Conservation (phyloP, 305 asterid species). For the Fraxinus velutina region DNA sequence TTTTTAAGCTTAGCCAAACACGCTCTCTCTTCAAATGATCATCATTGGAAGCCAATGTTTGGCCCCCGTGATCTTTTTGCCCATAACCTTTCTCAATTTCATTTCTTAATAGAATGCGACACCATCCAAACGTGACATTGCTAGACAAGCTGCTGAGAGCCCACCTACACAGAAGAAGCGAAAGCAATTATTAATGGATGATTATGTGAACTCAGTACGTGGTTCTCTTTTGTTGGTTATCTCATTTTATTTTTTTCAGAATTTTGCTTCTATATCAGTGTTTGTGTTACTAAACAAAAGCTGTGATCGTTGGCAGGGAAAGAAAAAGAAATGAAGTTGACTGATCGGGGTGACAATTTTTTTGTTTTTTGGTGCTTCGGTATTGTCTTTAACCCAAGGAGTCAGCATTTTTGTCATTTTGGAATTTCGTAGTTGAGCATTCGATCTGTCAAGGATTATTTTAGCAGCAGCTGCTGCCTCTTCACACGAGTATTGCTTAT, state of each 20-base stretch:
- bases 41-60: neutral
- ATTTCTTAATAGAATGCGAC: constrained; percentile 43
- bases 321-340: constrained; percentile 60
- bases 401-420: neutral
- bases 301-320: constrained; percentile 48
- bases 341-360: neutral
- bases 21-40: neutral
- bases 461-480: neutral
- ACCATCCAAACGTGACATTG: constrained; percentile 68
- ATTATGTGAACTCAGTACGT: constrained; percentile 68
- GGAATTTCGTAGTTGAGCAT: neutral
- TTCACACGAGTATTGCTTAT: neutral
- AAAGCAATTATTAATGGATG: constrained; percentile 74
- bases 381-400: neutral
- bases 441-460: neutral
- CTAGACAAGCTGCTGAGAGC: constrained; percentile 76
- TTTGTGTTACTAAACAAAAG: neutral
- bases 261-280: neutral
- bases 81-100: neutral
- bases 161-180: constrained; percentile 74
- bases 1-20: neutral
- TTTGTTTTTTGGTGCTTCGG: neutral
- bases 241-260: neutral
- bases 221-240: neutral
- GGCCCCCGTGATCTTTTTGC: neutral